phyloP scores from a whole-genome alignment of 306 rosid species.

The Vigna mungo region DNA sequence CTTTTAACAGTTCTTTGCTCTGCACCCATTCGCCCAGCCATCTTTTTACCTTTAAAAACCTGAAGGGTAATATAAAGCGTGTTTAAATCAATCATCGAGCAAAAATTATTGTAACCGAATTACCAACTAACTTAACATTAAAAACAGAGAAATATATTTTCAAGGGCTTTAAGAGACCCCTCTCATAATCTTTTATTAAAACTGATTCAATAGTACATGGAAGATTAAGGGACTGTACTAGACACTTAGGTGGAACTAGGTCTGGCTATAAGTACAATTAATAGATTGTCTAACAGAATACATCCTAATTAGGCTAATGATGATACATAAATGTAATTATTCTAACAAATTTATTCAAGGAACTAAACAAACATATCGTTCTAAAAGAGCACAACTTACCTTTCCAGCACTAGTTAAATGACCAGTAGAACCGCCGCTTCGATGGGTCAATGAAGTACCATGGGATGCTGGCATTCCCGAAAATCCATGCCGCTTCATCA shows the following conservation, averaged over 20 bases:
- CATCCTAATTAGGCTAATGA: too few relatives aligned
- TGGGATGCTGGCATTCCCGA: constrained; percentile 78
- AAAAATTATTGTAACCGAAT: constrained; percentile 25
- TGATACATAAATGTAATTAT: too few relatives aligned
- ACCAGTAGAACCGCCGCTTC: constrained; percentile 79
- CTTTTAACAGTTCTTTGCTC: constrained; percentile 89
- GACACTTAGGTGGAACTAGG: too few relatives aligned
- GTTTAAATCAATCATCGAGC: background rate
- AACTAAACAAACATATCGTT: background rate
- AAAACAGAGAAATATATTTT: too few relatives aligned
- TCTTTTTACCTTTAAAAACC: constrained; percentile 84
- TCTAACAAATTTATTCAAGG: background rate
- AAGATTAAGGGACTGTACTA: too few relatives aligned
- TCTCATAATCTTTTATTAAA: too few relatives aligned
- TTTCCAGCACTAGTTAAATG: constrained; percentile 74
- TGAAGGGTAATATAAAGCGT: constrained; percentile 43
- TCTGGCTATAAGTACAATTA: too few relatives aligned
- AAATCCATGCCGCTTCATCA: constrained; percentile 62
- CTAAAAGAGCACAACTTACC: constrained; percentile 53
- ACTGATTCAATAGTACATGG: too few relatives aligned
- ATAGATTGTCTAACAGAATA: too few relatives aligned
- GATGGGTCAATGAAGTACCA: constrained; percentile 73
- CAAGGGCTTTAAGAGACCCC: too few relatives aligned
- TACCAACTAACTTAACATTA: background rate
- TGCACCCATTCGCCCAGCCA: constrained; percentile 98